Evolutionary conservation across 306 rosid species (phyloP).

Genomic region (Elaeagnus macrophylla): DNA sequence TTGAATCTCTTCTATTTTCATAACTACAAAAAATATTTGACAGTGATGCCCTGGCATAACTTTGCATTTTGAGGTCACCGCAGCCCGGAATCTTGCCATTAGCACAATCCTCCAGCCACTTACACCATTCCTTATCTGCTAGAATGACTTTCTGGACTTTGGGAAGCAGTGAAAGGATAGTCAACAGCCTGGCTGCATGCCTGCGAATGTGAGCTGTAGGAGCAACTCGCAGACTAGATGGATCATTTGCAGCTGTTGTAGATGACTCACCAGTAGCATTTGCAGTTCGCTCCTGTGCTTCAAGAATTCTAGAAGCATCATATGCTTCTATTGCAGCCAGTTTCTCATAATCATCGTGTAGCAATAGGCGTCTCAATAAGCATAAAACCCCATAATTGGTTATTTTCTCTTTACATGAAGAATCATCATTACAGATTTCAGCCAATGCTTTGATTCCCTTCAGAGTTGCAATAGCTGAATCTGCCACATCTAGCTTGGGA

Average conservation of each 20-base stretch:
- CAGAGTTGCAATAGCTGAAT: constrained; percentile 81
- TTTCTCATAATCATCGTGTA: constrained; percentile 87
- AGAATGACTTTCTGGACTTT: constrained; percentile 59
- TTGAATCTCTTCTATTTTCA: constrained; percentile 29
- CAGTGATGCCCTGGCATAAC: constrained; percentile 81
- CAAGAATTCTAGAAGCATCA: constrained; percentile 70
- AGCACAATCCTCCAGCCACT: constrained; percentile 93
- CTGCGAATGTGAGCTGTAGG: constrained; percentile 88
- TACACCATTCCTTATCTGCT: constrained; percentile 60
- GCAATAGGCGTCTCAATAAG: constrained; percentile 72
- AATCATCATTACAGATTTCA: constrained; percentile 67
- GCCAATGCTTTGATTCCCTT: constrained; percentile 89
- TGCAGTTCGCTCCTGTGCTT: constrained; percentile 47
- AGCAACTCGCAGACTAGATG: constrained; percentile 77
- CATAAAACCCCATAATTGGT: constrained; percentile 64
- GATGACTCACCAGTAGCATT: constrained; percentile 35
- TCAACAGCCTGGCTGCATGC: constrained; percentile 88
- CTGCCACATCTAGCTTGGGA: constrained; percentile 78
- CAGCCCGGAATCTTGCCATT: constrained; percentile 80
- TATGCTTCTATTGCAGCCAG: constrained; percentile 82
- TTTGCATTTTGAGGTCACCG: constrained; percentile 72
- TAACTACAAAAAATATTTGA: constrained; percentile 51
- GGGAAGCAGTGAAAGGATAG: constrained; percentile 72
- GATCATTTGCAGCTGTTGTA: constrained; percentile 34
- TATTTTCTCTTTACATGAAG: constrained; percentile 46